Conservation (phyloP, 257 asterid species). For the Solanum sitiens region DNA sequence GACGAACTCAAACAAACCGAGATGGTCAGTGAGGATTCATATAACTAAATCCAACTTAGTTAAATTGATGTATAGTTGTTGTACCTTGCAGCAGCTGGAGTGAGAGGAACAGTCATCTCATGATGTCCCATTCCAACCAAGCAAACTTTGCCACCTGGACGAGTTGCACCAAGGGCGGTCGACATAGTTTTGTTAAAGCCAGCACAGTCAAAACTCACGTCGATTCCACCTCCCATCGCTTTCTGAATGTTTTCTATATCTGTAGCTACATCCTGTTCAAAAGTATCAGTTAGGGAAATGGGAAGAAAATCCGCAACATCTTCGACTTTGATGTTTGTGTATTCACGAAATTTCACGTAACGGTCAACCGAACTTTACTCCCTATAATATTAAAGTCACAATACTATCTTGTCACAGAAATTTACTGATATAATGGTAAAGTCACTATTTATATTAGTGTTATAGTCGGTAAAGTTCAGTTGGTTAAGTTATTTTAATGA, state of each 20-base stretch:
- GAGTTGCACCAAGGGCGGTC: conserved; percentile 73
- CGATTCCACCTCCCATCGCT: conserved; percentile 48
- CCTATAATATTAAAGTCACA: not conserved
- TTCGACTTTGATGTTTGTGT: not conserved
- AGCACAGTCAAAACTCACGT: conserved; percentile 73
- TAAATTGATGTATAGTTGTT: not conserved
- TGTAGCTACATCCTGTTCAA: conserved; percentile 46
- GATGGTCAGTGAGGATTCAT: not conserved
- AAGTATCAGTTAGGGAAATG: not conserved
- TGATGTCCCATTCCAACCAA: conserved; percentile 83
- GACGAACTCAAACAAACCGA: not conserved
- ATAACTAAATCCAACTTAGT: not conserved
- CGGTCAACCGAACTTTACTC: not conserved
- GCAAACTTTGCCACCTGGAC: conserved; percentile 86
- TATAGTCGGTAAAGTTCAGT: not conserved
- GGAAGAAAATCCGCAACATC: not conserved
- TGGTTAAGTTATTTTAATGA: not conserved
- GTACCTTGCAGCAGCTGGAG: conserved; percentile 88
- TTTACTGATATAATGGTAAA: not conserved
- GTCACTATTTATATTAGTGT: not conserved
- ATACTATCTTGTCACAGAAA: not conserved
- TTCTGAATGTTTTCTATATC: conserved; percentile 56
- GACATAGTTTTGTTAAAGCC: conserved; percentile 84
- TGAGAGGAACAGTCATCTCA: conserved; percentile 73
- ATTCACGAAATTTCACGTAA: not conserved